Evolutionary conservation across 2,329 filamentous ascomycete species (phyloP), one percentile per base, ranked within the genome.

Genomic region (Lasiodiplodia gonubiensis): DNA sequence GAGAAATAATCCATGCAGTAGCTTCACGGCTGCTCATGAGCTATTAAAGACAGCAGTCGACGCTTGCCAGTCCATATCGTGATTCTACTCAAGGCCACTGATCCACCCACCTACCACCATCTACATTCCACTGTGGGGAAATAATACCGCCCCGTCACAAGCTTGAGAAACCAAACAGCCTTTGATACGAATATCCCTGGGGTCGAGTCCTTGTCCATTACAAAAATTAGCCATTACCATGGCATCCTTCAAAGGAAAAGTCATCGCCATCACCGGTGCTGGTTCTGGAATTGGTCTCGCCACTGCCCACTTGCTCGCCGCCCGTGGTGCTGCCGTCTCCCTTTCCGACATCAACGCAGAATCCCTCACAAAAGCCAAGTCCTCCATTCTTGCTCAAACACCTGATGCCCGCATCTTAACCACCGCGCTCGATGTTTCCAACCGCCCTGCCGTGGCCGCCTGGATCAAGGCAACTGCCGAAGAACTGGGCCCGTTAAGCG

Each of bases 401-500:
- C 52, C 49, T 16, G 39, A 67, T 0, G 73, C 69, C 0, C 67
- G 73, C 2, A 77, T 80, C 67, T 69, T 77, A 53, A 65, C 80
- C 52, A 77, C 77, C n/a, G 78, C 76, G 37, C 81, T 87, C 25
- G 84, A 87, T 68, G 78, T 87, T 18, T 82, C 81, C 35, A 79
- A 81, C 64, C 78, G 80, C 59, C 71, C 74, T 5, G 66, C 85
- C 33, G 85, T 87, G 11, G 83, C 88, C 35, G 71, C 72, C 23
- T 87, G 85, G 85, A 81, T 86, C 57, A 80, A 82, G 12, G 74
- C 68, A 1, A 76, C 75, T 5, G 71, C 87, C n/a, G 71, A 77
- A n/a, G 78, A 78, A 37, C 85, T 85, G 64, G 86, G 86, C 4
- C 81, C 81, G 63, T 80, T 88, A 10, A 83, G 87, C 70, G 83